Conservation (phyloP, 805 yeast genomes). For the Monosporozyma solicola region DNA sequence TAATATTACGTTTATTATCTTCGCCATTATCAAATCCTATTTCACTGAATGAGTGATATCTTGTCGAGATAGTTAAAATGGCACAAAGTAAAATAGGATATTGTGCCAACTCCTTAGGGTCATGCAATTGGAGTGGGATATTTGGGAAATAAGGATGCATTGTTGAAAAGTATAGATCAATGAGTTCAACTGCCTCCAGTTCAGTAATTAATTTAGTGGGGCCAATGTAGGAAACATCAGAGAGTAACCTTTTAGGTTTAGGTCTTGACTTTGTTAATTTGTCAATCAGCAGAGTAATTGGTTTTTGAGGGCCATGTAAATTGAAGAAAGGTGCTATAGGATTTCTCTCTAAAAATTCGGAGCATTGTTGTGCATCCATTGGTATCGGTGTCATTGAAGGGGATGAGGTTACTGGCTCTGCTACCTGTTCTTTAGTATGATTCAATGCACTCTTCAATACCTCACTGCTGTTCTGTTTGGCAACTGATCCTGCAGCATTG, state of each 20-base stretch:
- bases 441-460: background rate
- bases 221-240: constrained; percentile 55
- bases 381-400: background rate
- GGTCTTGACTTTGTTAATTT: constrained; percentile 28
- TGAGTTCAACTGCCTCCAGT: constrained; percentile 47
- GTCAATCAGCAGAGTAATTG: constrained; percentile 27
- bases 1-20: constrained; percentile 38
- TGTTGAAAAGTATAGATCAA: constrained; percentile 57
- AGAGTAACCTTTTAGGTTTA: constrained; percentile 32
- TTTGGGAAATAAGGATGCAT: constrained; percentile 90
- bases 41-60: constrained; percentile 57
- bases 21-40: constrained; percentile 29
- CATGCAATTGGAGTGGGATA: constrained; percentile 64
- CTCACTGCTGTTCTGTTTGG: constrained; percentile 19
- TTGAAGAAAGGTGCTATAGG: constrained; percentile 22
- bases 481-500: constrained; percentile 69
- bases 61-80: constrained; percentile 66
- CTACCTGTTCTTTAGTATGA: background rate
- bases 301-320: constrained; percentile 16
- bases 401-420: background rate
- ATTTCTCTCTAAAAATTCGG: constrained; percentile 4
- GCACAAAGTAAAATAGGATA: constrained; percentile 79
- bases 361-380: background rate
- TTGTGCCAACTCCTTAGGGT: constrained; percentile 55
- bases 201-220: constrained; percentile 48